Conservation (phyloP, 805 yeast genomes). For the Saccharomycopsis oosterbeekiorum region DNA sequence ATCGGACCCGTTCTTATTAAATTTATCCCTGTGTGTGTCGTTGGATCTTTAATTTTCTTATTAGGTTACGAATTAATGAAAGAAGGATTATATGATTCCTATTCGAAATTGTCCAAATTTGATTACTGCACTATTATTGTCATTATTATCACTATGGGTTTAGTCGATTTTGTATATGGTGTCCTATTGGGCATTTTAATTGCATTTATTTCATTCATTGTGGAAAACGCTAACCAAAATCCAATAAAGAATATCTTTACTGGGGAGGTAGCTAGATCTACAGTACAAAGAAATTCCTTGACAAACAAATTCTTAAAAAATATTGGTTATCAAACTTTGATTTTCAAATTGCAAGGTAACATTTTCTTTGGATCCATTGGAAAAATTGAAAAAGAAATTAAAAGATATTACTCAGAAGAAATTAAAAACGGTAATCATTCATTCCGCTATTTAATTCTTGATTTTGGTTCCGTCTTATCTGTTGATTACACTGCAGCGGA, state of each 20-base stretch:
- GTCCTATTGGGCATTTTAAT: slow-evolving; percentile 81
- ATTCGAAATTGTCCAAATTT: slow-evolving; percentile 59
- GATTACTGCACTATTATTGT: slow-evolving; percentile 79
- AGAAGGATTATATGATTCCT: slow-evolving; percentile 80
- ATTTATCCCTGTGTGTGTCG: slow-evolving; percentile 90
- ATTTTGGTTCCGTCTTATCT: slow-evolving; percentile 70
- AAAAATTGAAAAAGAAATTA: slow-evolving; percentile 69
- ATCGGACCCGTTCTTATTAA: slow-evolving; percentile 92
- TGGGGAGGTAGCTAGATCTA: slow-evolving; percentile 83
- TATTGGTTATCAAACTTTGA: slow-evolving; percentile 86
- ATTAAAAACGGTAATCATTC: slow-evolving; percentile 28
- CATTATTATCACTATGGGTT: slow-evolving; percentile 92
- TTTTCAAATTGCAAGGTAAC: slow-evolving; percentile 78
- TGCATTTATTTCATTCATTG: slow-evolving; percentile 93
- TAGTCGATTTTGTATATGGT: slow-evolving; percentile 90
- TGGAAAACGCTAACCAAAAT: slow-evolving; percentile 77
- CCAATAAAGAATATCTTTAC: slow-evolving; percentile 75
- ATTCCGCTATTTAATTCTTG: slow-evolving; percentile 72
- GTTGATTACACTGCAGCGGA: slow-evolving; percentile 94
- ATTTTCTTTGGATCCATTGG: slow-evolving; percentile 94
- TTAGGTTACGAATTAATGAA: slow-evolving; percentile 83
- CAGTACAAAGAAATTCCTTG: slow-evolving; percentile 82
- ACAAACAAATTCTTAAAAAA: slow-evolving; percentile 77
- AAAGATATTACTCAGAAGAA: slow-evolving; percentile 44
- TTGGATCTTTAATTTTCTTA: slow-evolving; percentile 82